These are phyloP conservation scores for Candida xiaguanensis DNA, from an alignment of 805 yeast genomes.

Conservation along the genomic window DNA sequence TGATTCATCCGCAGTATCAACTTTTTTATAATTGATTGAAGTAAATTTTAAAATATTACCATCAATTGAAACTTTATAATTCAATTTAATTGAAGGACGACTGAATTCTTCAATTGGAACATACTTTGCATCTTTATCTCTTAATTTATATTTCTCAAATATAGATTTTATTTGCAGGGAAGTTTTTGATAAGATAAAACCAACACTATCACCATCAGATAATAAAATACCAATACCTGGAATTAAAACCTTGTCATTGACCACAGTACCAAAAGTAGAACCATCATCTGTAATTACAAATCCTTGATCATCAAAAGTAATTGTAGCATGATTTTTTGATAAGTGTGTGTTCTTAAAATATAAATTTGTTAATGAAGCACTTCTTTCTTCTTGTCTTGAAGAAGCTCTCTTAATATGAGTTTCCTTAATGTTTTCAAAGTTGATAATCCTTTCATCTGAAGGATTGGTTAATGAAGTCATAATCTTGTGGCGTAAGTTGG, in stretches of 20 bases:
- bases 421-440: not conserved
- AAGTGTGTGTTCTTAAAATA: slow-evolving; percentile 31
- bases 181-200: slow-evolving; percentile 34
- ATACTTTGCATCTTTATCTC: not conserved
- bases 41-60: slow-evolving; percentile 13
- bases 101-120: slow-evolving; percentile 20
- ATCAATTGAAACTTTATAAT: slow-evolving; percentile 15
- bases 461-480: not conserved
- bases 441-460: slow-evolving; percentile 6
- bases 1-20: not conserved
- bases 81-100: slow-evolving; percentile 18
- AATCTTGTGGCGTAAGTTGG: not conserved
- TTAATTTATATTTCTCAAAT: slow-evolving; percentile 6
- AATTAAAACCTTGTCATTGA: slow-evolving; percentile 20
- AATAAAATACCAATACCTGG: slow-evolving; percentile 18
- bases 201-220: slow-evolving; percentile 24
- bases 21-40: slow-evolving; percentile 8
- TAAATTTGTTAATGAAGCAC: slow-evolving; percentile 26
- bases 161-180: slow-evolving; percentile 17
- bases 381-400: slow-evolving; percentile 6
- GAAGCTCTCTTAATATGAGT: slow-evolving; percentile 9
- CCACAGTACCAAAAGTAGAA: slow-evolving; percentile 39
- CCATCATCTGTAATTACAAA: slow-evolving; percentile 26
- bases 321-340: slow-evolving; percentile 35
- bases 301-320: slow-evolving; percentile 13